These are phyloP conservation scores for Dimocarpus longan DNA, from an alignment of 345 rosid species.

Conservation along the genomic window DNA sequence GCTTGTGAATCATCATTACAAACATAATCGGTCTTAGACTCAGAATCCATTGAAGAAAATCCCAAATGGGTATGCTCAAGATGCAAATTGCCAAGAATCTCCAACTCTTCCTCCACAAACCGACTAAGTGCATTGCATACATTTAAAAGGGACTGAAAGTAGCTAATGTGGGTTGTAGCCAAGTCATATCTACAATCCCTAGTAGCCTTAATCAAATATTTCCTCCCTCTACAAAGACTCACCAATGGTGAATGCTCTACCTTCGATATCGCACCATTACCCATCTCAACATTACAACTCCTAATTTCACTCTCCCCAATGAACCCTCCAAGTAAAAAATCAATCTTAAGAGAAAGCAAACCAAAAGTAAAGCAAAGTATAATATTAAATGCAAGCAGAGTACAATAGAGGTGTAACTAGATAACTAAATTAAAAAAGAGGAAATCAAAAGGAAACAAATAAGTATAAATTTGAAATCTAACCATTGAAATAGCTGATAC, in stretches of 20 bases:
- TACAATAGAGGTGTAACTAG: too few relatives aligned
- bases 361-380: too few relatives aligned
- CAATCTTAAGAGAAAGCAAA: too few relatives aligned
- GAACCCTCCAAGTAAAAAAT: too few relatives aligned
- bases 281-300: background rate
- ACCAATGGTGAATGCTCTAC: conserved; percentile 31
- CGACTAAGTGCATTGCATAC: conserved; percentile 26
- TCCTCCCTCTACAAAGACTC: conserved; percentile 41
- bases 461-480: too few relatives aligned
- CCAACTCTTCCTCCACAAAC: conserved; percentile 29
- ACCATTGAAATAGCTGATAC: too few relatives aligned
- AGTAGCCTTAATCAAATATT: conserved; percentile 31
- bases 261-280: conserved; percentile 17
- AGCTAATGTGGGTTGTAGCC: conserved; percentile 31
- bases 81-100: conserved; percentile 15
- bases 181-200: conserved; percentile 34
- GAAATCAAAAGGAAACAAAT: too few relatives aligned
- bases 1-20: conserved; percentile 10
- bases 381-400: too few relatives aligned
- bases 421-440: too few relatives aligned
- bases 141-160: conserved; percentile 33
- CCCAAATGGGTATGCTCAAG: conserved; percentile 26
- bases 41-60: background rate
- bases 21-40: conserved; percentile 10
- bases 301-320: background rate